A percentile compares a stretch with the other conserved stretches of the same genome.
Conservation (phyloP, 1,284 basidiomycete genomes). For the Leccinum subfulvum region DNA sequence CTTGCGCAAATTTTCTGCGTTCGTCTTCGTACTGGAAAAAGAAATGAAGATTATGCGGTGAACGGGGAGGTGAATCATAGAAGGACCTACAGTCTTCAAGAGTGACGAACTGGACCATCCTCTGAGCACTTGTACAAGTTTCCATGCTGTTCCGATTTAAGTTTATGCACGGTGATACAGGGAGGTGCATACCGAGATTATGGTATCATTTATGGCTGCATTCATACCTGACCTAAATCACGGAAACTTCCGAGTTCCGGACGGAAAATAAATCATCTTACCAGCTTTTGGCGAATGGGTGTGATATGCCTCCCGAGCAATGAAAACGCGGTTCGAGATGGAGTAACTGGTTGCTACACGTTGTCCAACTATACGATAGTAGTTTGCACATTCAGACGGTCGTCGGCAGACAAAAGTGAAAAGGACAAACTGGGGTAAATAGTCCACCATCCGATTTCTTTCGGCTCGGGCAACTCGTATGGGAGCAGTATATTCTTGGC, state of each 20-base stretch:
- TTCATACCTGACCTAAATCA: conserved; percentile 1
- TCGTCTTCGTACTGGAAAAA: background rate
- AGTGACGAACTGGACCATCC: background rate
- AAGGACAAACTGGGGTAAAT: background rate
- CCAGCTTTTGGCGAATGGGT: background rate
- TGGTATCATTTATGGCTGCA: background rate
- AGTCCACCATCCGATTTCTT: background rate
- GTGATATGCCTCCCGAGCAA: background rate
- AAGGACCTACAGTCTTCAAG: background rate
- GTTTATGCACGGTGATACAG: background rate
- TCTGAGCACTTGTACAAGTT: background rate
- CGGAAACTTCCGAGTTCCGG: no score
- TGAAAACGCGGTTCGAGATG: background rate
- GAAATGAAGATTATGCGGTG: background rate
- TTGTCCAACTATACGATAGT: background rate
- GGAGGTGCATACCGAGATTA: background rate
- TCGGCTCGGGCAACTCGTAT: background rate
- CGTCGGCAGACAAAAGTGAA: background rate
- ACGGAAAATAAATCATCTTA: background rate
- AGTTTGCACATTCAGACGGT: background rate
- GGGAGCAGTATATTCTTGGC: background rate
- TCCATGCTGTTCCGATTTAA: background rate
- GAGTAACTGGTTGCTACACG: background rate
- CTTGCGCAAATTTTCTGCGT: background rate
- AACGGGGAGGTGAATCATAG: background rate